phyloP scores from a whole-genome alignment of 1,284 basidiomycete genomes.

The Baeospora myosura region DNA sequence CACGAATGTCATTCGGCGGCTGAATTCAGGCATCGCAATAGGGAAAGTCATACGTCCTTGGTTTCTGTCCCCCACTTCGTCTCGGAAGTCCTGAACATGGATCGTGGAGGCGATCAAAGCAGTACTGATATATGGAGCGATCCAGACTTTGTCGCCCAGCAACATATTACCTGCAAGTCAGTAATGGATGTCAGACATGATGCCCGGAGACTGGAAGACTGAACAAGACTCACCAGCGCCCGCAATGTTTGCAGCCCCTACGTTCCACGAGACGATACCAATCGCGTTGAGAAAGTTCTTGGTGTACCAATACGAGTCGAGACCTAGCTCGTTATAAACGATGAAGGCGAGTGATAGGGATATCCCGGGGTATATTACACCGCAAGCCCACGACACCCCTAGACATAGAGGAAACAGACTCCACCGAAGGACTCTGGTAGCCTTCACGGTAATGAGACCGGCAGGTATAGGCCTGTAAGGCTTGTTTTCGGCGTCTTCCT shows the following conservation, averaged over 20 bases:
- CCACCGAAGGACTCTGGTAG: conserved; percentile 29
- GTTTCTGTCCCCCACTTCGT: conserved; percentile 29
- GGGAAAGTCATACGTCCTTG: conserved; percentile 34
- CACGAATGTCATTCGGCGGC: conserved; percentile 19
- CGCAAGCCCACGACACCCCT: conserved; percentile 21
- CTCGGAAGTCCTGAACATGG: conserved; percentile 32
- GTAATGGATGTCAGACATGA: conserved; percentile 12
- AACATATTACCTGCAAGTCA: conserved; percentile 13
- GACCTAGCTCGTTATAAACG: conserved; percentile 28
- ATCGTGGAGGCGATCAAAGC: conserved; percentile 10
- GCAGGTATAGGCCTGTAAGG: conserved; percentile 37
- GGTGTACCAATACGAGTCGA: conserved; percentile 26
- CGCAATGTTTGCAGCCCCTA: conserved; percentile 21
- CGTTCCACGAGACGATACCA: conserved; percentile 22
- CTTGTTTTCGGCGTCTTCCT: conserved; percentile 38
- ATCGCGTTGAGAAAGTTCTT: conserved; percentile 29
- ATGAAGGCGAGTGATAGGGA: conserved; percentile 22
- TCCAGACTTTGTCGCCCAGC: conserved; percentile 20
- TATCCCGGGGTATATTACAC: conserved; percentile 20
- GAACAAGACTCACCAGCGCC: conserved; percentile 15
- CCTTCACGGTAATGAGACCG: conserved; percentile 26
- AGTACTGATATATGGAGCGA: conserved; percentile 20
- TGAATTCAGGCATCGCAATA: conserved; percentile 23
- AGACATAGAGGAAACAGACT: conserved; percentile 25
- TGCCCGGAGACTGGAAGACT: conserved; percentile 11